phyloP scores from a whole-genome alignment of 2,329 filamentous ascomycete species.

The Trichophyton simii region DNA sequence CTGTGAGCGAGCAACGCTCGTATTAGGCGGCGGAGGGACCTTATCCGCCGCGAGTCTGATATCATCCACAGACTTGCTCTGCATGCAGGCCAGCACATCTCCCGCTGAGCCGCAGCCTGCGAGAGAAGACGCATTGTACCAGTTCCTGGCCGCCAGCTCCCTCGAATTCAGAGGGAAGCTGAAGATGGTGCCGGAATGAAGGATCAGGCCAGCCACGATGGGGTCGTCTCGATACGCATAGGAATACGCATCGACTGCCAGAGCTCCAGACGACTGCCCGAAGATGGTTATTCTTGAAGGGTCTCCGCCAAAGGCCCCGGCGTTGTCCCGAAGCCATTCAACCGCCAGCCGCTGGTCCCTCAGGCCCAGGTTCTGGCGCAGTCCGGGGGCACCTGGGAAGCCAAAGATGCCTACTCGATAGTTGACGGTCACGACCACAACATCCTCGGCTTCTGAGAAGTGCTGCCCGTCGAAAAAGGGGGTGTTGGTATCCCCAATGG shows the following conservation, averaged over 20 bases:
- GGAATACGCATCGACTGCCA: constrained; percentile 34
- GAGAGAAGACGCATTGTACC: constrained; percentile 30
- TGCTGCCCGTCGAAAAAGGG: constrained; percentile 24
- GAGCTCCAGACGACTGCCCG: constrained; percentile 33
- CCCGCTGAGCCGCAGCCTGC: constrained; percentile 28
- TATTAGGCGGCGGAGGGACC: constrained; percentile 21
- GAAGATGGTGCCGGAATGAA: constrained; percentile 28
- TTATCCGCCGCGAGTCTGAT: constrained; percentile 28
- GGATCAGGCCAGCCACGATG: constrained; percentile 27
- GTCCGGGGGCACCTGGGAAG: constrained; percentile 27
- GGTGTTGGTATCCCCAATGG: constrained; percentile 1
- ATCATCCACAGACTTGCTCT: constrained; percentile 23
- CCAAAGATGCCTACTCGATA: constrained; percentile 37
- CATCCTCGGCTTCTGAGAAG: constrained; percentile 26
- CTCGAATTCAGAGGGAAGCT: constrained; percentile 34
- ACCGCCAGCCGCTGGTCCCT: constrained; percentile 23
- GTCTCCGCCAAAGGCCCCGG: constrained; percentile 23
- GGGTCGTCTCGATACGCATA: constrained; percentile 22
- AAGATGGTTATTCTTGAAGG: constrained; percentile 24
- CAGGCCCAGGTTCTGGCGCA: constrained; percentile 26
- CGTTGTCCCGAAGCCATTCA: constrained; percentile 18
- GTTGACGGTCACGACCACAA: constrained; percentile 35
- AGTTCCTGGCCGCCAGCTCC: constrained; percentile 28
- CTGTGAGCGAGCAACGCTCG: constrained; percentile 21
- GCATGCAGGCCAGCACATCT: constrained; percentile 29